Evolutionary conservation across 2,329 filamentous ascomycete species (phyloP).

Genomic region (Colletotrichum sp.): DNA sequence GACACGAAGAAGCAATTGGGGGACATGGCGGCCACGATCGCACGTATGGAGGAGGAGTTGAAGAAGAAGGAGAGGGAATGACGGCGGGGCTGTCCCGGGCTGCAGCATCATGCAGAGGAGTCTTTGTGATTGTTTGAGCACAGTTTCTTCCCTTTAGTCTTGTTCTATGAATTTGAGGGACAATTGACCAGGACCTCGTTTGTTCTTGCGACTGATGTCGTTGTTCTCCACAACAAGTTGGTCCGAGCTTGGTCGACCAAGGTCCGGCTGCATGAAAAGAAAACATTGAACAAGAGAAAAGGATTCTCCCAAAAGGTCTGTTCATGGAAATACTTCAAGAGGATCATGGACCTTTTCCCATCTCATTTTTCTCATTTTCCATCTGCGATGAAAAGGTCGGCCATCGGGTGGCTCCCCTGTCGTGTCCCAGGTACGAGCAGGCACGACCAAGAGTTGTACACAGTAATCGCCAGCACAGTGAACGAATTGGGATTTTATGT

Average conservation of each 20-base stretch:
- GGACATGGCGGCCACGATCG: too few relatives aligned
- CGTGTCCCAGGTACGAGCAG: background rate
- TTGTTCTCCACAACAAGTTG: background rate
- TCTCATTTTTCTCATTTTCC: background rate
- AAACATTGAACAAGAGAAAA: fast-evolving
- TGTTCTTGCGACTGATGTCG: background rate
- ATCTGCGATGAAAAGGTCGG: background rate
- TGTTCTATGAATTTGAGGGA: background rate
- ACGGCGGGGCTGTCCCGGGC: too few relatives aligned
- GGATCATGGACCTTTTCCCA: background rate
- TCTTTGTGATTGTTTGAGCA: too few relatives aligned
- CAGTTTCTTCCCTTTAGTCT: background rate
- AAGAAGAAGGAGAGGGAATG: too few relatives aligned
- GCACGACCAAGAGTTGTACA: background rate
- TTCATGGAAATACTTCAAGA: background rate
- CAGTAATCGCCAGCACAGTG: background rate
- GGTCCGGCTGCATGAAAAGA: fast-evolving
- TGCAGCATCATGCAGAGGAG: too few relatives aligned
- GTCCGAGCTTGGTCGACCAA: background rate
- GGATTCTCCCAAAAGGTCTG: fast-evolving
- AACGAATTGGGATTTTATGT: background rate
- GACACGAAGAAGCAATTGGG: too few relatives aligned
- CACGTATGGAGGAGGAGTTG: too few relatives aligned
- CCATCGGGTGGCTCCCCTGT: background rate
- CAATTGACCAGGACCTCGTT: background rate